Evolutionary conservation across 805 yeast species (phyloP), one percentile per base, ranked within the genome.

Genomic region (Barnettozyma salicaria): DNA sequence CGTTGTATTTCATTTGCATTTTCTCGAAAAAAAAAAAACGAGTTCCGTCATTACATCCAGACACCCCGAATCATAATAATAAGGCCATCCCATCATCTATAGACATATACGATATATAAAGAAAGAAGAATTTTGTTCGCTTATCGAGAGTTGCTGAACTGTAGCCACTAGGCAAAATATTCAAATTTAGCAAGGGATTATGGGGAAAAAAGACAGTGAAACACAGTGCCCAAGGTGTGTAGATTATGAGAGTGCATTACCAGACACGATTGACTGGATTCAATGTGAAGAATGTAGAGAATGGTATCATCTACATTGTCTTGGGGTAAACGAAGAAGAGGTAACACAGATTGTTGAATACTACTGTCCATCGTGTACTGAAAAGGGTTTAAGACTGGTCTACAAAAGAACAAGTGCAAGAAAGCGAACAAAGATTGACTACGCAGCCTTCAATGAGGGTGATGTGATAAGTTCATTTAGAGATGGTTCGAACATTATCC

Each of bases 391-490:
- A 6, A 72, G 76, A 0, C 67, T 79, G 5, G 52, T 66, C 12
- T 52, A 55, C 35, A 71, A 66, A 38, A 60, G 89, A 27, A 65
- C 65, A 26, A 78, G 85, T 39, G 63, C 68, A 29, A 61, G 96
- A 17, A 60, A 69, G 12, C 61, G 65, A 28, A 59, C 64, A n/a
- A 67, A 67, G 36, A 71, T 88, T 30, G 95, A 87, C 53, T 87
- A 87, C 52, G 78, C 75, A 8, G 92, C 95, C 0, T 63, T 87
- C 48, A 74, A 87, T 54, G 80, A 78, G 38, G 95, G 95, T 5
- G 80, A 77, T 25, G 55, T 64, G 17, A 19, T 53, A 39, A 37
- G 38, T 19, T 36, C 43, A 9, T 42, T 32, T 28, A 43, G 40
- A 18, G 36, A 47, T 9, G 28, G 38, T 19, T 34, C 36, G 6